phyloP scores from a whole-genome alignment of 2,329 filamentous ascomycete genomes.

The Fusarium kyushuense region DNA sequence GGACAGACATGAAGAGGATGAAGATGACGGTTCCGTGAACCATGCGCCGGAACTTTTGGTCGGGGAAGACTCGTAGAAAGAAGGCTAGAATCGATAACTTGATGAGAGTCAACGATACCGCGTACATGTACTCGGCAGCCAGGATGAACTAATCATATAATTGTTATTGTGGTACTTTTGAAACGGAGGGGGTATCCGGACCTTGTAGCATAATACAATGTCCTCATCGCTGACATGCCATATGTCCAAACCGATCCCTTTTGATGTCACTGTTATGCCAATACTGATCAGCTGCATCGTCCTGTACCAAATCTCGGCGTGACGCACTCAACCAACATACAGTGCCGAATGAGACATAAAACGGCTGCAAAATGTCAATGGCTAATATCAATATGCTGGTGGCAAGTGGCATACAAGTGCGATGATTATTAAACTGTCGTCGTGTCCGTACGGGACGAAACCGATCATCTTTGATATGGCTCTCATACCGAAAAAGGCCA shows the following conservation, averaged over 20 bases:
- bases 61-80: constrained; percentile 17
- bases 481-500: background rate
- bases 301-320: accelerated
- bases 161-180: no score
- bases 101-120: background rate
- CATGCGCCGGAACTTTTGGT: background rate
- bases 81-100: constrained; percentile 10
- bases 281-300: background rate
- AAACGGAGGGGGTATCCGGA: background rate
- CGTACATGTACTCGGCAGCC: background rate
- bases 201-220: background rate
- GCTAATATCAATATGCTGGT: accelerated
- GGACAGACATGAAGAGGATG: accelerated
- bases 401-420: background rate
- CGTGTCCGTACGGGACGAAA: background rate
- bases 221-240: background rate
- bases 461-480: background rate
- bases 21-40: background rate
- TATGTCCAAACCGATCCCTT: background rate
- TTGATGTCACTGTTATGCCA: accelerated
- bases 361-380: background rate
- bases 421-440: constrained; percentile 1
- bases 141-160: background rate
- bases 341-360: background rate
- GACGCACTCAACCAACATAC: background rate